These are phyloP conservation scores for Endothia cerciana DNA, from an alignment of 2,329 filamentous ascomycete genomes.

Conservation along the genomic window DNA sequence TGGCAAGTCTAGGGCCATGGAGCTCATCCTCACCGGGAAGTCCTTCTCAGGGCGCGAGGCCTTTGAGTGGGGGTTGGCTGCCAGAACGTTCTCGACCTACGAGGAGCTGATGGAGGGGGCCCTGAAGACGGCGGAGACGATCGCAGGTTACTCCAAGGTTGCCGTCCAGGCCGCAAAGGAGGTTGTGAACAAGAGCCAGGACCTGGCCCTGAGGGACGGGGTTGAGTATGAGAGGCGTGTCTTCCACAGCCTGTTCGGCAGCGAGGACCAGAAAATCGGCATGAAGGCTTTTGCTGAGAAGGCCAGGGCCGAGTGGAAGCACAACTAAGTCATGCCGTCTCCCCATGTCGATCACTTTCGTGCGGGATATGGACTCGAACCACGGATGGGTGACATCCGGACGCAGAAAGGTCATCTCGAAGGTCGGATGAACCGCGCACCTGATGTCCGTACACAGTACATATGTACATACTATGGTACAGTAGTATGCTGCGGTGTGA, in stretches of 20 bases:
- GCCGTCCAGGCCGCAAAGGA: slow-evolving; percentile 91
- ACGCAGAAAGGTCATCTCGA: not conserved
- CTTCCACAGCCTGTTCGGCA: slow-evolving; percentile 93
- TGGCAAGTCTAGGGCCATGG: slow-evolving; percentile 87
- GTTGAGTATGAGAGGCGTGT: slow-evolving; percentile 93
- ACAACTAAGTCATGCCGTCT: slow-evolving; percentile 61
- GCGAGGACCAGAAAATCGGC: slow-evolving; percentile 95
- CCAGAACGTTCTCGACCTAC: slow-evolving; percentile 76
- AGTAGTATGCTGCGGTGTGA: slow-evolving; percentile 18
- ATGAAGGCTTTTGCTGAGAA: slow-evolving; percentile 96
- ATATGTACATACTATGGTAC: not conserved
- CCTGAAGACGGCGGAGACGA: slow-evolving; percentile 82
- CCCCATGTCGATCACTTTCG: not conserved
- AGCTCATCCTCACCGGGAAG: slow-evolving; percentile 84
- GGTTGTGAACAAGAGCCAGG: slow-evolving; percentile 99
- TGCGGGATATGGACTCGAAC: not conserved
- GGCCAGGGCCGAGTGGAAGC: slow-evolving; percentile 87
- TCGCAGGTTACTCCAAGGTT: slow-evolving; percentile 85
- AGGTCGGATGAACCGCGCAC: slow-evolving; percentile 10
- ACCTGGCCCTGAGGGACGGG: slow-evolving; percentile 82
- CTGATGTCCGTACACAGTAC: slow-evolving; percentile 7
- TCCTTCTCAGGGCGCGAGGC: slow-evolving; percentile 85
- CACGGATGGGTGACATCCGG: not conserved
- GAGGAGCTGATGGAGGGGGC: slow-evolving; percentile 83
- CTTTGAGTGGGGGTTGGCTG: slow-evolving; percentile 87